Percentiles rank a stretch among this genome's conserved stretches.
phyloP scores from a whole-genome alignment of 371 early-diverging fungal genomes.

The Mortierella sp. region DNA sequence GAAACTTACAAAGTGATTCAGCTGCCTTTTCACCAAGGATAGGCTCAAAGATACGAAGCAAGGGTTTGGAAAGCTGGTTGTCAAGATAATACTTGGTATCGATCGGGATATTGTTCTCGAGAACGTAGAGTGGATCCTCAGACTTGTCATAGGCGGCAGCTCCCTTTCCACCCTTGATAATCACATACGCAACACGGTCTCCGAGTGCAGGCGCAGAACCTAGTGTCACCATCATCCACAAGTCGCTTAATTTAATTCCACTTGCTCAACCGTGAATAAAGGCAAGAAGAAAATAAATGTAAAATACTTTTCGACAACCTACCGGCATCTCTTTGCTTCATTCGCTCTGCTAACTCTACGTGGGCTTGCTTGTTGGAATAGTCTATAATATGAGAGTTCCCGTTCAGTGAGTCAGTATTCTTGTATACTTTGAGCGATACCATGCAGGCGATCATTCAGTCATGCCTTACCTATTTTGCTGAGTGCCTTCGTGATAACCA shows the following conservation, averaged over 20 bases:
- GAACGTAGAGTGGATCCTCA: slow-evolving; percentile 99
- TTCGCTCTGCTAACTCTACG: slow-evolving; percentile 95
- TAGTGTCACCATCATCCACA: slow-evolving; percentile 17
- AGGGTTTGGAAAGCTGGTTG: slow-evolving; percentile 98
- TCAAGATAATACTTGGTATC: slow-evolving; percentile 99
- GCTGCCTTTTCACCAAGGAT: slow-evolving; percentile 92
- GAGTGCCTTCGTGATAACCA: slow-evolving; percentile 98
- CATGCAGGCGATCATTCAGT: neutral
- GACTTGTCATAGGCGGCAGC: slow-evolving; percentile 97
- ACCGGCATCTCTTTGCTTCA: slow-evolving; percentile 96
- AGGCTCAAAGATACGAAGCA: slow-evolving; percentile 98
- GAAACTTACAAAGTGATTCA: slow-evolving; percentile 72
- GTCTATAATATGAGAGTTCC: slow-evolving; percentile 57
- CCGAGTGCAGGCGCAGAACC: slow-evolving; percentile 97
- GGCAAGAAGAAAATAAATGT: slow-evolving; percentile 3
- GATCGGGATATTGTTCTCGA: slow-evolving; percentile 99
- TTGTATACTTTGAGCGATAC: neutral
- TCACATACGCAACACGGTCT: slow-evolving; percentile 99
- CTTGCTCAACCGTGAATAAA: neutral
- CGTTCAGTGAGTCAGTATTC: neutral
- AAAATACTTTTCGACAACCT: slow-evolving; percentile 12
- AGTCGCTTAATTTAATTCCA: neutral
- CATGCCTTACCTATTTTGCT: slow-evolving; percentile 80
- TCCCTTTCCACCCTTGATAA: slow-evolving; percentile 91
- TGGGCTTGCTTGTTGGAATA: slow-evolving; percentile 99